phyloP scores from a whole-genome alignment of 768 basidiomycete genomes.

The Leccinum pellstonianum region DNA sequence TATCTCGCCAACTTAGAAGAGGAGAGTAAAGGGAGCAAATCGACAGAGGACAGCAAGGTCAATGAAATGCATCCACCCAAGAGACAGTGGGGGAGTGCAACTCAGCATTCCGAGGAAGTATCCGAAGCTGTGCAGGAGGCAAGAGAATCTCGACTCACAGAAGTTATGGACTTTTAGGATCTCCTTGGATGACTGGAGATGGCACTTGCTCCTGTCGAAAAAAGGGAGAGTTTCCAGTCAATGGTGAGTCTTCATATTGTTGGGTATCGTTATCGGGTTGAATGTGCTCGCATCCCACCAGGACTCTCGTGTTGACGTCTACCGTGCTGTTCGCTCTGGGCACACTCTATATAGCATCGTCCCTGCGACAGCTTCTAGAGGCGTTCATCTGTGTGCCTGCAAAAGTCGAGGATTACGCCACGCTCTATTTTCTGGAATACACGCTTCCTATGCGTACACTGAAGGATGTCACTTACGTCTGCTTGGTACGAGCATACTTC shows the following conservation, averaged over 20 bases:
- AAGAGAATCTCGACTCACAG: too few species aligned
- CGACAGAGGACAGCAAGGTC: constrained; percentile 8
- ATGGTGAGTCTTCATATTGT: constrained; percentile 1
- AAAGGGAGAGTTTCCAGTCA: not conserved
- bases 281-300: not conserved
- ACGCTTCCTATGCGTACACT: constrained; percentile 15
- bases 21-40: constrained; percentile 26
- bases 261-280: not conserved
- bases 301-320: constrained; percentile 14
- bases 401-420: constrained; percentile 6
- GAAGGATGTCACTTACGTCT: constrained; percentile 17
- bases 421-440: constrained; percentile 10
- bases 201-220: constrained; percentile 7
- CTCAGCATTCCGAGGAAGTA: not conserved
- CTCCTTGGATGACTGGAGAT: too few species aligned
- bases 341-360: constrained; percentile 13
- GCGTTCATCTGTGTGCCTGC: constrained; percentile 14
- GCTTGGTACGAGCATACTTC: constrained; percentile 5
- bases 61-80: constrained; percentile 19
- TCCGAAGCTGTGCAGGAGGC: too few species aligned
- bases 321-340: constrained; percentile 15
- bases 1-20: constrained; percentile 28
- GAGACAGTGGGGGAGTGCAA: constrained; percentile 12
- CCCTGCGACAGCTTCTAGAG: constrained; percentile 16
- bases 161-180: too few species aligned